Conservation (phyloP, 2,329 filamentous ascomycete genomes). For the Trichoderma sp. region DNA sequence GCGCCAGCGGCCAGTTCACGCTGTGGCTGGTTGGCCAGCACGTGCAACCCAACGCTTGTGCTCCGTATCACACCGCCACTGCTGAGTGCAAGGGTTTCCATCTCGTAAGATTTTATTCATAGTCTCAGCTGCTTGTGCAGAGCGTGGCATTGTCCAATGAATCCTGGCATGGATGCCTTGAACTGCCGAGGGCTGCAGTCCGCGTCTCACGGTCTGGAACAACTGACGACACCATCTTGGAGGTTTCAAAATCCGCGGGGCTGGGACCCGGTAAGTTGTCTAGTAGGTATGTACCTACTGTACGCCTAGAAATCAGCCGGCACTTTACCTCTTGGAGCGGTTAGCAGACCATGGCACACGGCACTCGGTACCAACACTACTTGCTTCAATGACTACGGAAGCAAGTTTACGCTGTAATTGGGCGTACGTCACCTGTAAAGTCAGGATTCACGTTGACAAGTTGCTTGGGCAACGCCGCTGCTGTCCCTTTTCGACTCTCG, state of each 20-base stretch:
- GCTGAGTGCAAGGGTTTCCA: background rate
- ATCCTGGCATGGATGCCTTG: background rate
- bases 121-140: background rate
- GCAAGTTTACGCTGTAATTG: background rate
- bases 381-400: background rate
- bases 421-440: slow-evolving; percentile 1
- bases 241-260: background rate
- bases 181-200: slow-evolving; percentile 2
- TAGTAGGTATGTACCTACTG: background rate
- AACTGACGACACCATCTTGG: background rate
- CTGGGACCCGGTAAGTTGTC: background rate
- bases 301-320: background rate
- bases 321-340: background rate
- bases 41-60: slow-evolving; percentile 8
- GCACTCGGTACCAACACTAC: background rate
- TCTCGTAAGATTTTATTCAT: slow-evolving; percentile 4
- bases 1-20: background rate
- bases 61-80: slow-evolving; percentile 20
- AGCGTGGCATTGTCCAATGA: background rate
- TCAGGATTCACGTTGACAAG: background rate
- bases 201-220: slow-evolving; percentile 12
- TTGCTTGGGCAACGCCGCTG: slow-evolving; percentile 10
- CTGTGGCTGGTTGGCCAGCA: slow-evolving; percentile 15
- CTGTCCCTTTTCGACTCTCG: background rate
- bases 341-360: background rate